Evolutionary conservation across 106 monocot genomes (phyloP), one percentile per base, ranked within the genome.

Genomic region (Narthecium ossifragum): DNA sequence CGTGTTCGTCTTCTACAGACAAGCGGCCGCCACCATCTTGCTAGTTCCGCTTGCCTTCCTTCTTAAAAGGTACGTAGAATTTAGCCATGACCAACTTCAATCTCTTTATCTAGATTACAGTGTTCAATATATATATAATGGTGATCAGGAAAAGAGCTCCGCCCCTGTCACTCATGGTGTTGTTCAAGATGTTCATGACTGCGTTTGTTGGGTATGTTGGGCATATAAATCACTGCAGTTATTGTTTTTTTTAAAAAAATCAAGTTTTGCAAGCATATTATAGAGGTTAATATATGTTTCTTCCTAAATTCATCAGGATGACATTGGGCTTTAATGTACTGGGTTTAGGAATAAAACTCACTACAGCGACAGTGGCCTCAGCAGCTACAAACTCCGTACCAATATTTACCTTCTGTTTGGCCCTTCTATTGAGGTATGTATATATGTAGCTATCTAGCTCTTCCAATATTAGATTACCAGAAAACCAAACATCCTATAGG

Each of bases 161-260:
- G 40, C 45, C 56, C 13, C 22, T 79, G 41, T 57, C 75, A 26
- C 31, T 66, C 25, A 24, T 17, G 25, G 17, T 69, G 2, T 41
- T 70, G 6, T 25, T 72, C 33, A 89, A 83, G 74, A 51, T 84
- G 21, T 84, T 81, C 61, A 43, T 83, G 61, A 76, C 74, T 60
- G 60, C 77, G 17, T 37, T 80, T 14, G 17, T 73, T 2, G 84
- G 83, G 84, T 88, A 83, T 26, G 1, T 37, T 8, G 8, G 10
- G 3, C 45, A 40, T 5, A 25, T 43, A 56, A 26, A 47, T 66
- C 31, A 8, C 31, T 25, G 47, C 3, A 22, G 6, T 29, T 31
- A 39, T 39, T 29, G 9, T 0, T n/a, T n/a, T n/a, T n/a, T n/a
- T n/a, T n/a, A n/a, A n/a, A n/a, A n/a, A n/a, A n/a, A n/a, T n/a